Evolutionary conservation across 2,329 filamentous ascomycete species (phyloP).

Genomic region (Sarocladium oryzae): DNA sequence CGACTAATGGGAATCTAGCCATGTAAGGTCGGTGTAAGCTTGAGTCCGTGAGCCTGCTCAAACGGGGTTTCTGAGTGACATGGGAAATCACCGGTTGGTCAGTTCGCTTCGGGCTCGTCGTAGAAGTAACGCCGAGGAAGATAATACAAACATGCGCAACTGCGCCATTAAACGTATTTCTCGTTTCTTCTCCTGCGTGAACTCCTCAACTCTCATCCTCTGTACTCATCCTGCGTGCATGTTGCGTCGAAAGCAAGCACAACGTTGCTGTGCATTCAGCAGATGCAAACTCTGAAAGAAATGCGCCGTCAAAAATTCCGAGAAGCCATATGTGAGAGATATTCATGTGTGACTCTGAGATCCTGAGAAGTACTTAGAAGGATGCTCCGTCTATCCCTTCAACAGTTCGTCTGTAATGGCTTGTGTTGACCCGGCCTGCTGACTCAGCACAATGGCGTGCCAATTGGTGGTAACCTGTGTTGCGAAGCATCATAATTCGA

Average conservation of each 20-base stretch:
- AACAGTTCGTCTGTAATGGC: too few relatives aligned
- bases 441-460: not conserved
- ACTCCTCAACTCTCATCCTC: not conserved
- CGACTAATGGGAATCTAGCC: conserved; percentile 7
- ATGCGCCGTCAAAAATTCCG: too few relatives aligned
- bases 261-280: too few relatives aligned
- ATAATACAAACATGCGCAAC: conserved; percentile 6
- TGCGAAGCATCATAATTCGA: too few relatives aligned
- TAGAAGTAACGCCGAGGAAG: conserved; percentile 9
- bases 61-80: conserved; percentile 5
- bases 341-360: too few relatives aligned
- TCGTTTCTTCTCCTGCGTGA: not conserved
- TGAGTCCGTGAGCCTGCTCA: not conserved
- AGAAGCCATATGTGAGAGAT: too few relatives aligned
- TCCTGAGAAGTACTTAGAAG: too few relatives aligned
- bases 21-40: conserved; percentile 9
- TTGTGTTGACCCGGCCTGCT: not conserved
- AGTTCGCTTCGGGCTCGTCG: not conserved
- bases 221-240: too few relatives aligned
- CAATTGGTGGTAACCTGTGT: too few relatives aligned
- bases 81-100: not conserved
- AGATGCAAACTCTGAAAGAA: too few relatives aligned
- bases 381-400: too few relatives aligned
- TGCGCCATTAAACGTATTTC: conserved; percentile 3
- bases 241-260: too few relatives aligned